Conservation (phyloP, 495 filamentous ascomycete genomes). For the Aspergillus incahuasiensis region DNA sequence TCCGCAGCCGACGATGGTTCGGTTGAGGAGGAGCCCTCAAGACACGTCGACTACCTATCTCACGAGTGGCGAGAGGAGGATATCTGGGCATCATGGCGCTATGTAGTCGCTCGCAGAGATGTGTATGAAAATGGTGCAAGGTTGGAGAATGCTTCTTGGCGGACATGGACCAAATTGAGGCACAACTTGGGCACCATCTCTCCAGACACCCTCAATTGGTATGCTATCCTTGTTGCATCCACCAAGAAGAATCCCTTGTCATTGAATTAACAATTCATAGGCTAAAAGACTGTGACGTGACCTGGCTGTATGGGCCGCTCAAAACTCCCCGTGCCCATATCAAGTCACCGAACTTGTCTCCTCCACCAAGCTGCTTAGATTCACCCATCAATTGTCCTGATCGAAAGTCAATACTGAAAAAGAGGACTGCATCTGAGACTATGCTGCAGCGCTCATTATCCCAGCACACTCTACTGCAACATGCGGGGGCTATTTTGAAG, state of each 20-base stretch:
- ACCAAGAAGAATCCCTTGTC: slow-evolving; percentile 12
- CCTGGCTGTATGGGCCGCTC: slow-evolving; percentile 94
- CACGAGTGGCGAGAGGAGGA: slow-evolving; percentile 96
- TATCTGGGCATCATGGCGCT: slow-evolving; percentile 96
- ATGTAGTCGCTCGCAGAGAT: slow-evolving; percentile 72
- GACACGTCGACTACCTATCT: slow-evolving; percentile 95
- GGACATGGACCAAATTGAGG: slow-evolving; percentile 94
- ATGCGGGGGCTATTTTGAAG: slow-evolving; percentile 87
- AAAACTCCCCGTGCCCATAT: slow-evolving; percentile 56
- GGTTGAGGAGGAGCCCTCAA: slow-evolving; percentile 69
- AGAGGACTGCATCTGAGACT: slow-evolving; percentile 89
- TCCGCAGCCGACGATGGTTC: slow-evolving; percentile 78
- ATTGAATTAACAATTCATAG: slow-evolving; percentile 43
- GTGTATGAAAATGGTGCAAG: slow-evolving; percentile 76
- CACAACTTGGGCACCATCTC: slow-evolving; percentile 80
- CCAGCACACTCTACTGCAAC: slow-evolving; percentile 84
- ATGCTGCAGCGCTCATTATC: slow-evolving; percentile 92
- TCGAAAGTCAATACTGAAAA: slow-evolving; percentile 94
- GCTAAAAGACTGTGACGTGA: slow-evolving; percentile 96
- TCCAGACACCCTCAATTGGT: slow-evolving; percentile 89
- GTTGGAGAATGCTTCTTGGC: slow-evolving; percentile 95
- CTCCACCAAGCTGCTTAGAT: slow-evolving; percentile 59
- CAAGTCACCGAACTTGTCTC: slow-evolving; percentile 38
- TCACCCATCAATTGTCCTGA: slow-evolving; percentile 76
- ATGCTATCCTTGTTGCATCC: slow-evolving; percentile 19